Evolutionary conservation across 2,329 filamentous ascomycete species (phyloP).

Genomic region (Aureobasidium sp.): DNA sequence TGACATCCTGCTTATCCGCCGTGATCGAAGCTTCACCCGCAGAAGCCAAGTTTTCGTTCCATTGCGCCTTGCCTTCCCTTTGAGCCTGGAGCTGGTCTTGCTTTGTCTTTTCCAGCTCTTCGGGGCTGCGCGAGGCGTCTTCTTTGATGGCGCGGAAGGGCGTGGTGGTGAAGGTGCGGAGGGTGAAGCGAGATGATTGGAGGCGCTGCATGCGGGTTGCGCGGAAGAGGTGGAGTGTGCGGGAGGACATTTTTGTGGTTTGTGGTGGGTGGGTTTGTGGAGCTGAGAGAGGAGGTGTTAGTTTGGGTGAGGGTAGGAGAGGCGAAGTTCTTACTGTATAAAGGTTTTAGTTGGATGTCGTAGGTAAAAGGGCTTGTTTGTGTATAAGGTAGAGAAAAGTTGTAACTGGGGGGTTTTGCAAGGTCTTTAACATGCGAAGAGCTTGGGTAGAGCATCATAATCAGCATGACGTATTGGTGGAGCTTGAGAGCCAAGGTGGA

Average conservation of each 20-base stretch:
- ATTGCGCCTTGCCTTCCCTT: conserved; percentile 33
- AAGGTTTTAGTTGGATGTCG: not conserved
- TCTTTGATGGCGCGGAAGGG: conserved; percentile 27
- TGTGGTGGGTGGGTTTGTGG: too few species aligned
- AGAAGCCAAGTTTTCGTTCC: conserved; percentile 36
- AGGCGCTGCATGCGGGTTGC: not conserved
- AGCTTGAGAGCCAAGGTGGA: not conserved
- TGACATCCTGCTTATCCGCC: conserved; percentile 33
- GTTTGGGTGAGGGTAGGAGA: not conserved
- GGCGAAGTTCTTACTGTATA: not conserved
- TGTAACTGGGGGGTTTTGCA: not conserved
- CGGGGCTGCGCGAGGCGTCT: conserved; percentile 27
- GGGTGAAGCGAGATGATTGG: not conserved
- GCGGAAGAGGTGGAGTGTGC: conserved; percentile 1
- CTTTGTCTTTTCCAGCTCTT: conserved; percentile 35
- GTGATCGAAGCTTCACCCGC: conserved; percentile 32
- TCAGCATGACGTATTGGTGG: not conserved
- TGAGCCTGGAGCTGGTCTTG: conserved; percentile 37
- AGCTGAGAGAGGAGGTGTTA: not conserved
- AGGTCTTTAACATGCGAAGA: not conserved
- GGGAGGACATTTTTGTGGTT: not conserved
- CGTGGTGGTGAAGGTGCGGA: conserved; percentile 20
- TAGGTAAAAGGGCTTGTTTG: not conserved
- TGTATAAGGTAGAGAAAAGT: not conserved
- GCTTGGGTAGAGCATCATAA: not conserved